Evolutionary conservation across 176 grass and related monocot genomes (phyloP).

Genomic region (Chloris gayana): DNA sequence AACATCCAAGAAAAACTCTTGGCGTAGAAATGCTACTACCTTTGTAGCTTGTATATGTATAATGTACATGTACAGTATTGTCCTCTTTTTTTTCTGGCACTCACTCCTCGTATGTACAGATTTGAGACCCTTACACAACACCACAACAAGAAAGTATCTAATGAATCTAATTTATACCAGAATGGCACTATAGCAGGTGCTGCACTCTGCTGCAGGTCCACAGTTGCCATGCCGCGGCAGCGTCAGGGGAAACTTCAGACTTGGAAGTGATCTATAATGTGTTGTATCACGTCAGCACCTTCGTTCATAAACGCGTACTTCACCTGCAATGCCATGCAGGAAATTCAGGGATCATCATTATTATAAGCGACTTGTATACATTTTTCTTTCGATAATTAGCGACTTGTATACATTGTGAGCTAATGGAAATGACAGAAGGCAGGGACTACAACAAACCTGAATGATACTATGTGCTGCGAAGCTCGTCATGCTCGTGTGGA

Average conservation of each 20-base stretch:
- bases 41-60: not conserved
- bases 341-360: not conserved
- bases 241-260: too few relatives aligned
- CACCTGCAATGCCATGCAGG: constrained; percentile 33
- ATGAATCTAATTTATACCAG: not conserved
- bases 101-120: not conserved
- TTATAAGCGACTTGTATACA: not conserved
- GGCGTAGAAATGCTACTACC: too few relatives aligned
- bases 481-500: constrained; percentile 63
- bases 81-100: not conserved
- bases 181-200: not conserved
- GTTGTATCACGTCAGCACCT: constrained; percentile 73
- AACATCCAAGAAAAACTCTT: not conserved
- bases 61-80: not conserved
- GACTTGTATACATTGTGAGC: not conserved
- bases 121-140: not conserved
- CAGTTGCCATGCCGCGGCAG: not conserved
- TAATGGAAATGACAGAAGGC: not conserved
- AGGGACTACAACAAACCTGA: constrained; percentile 45
- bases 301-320: constrained; percentile 76
- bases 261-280: constrained; percentile 74
- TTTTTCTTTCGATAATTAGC: too few relatives aligned
- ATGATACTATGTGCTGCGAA: constrained; percentile 82
- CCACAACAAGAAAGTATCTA: not conserved
- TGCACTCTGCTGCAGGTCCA: not conserved